Evolutionary conservation across 2,329 filamentous ascomycete species (phyloP).

Genomic region (Cercospora sp.): DNA sequence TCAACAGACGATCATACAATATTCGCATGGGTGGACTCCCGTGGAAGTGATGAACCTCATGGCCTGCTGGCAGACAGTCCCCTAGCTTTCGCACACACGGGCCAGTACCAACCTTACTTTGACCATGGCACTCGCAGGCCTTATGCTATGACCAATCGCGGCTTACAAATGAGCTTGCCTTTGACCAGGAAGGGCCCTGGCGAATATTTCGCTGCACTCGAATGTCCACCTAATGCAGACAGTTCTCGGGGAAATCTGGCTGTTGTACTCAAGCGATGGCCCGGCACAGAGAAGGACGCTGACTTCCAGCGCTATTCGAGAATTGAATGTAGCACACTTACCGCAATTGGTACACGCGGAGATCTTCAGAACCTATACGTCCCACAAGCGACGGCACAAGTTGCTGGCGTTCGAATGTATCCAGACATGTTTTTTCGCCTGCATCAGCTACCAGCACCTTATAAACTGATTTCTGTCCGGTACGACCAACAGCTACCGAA

Average conservation of each 20-base stretch:
- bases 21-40: background rate
- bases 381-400: background rate
- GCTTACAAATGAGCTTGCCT: background rate
- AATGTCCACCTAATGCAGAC: background rate
- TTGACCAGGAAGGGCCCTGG: background rate
- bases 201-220: background rate
- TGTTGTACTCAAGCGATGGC: background rate
- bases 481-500: background rate
- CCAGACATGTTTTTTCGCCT: background rate
- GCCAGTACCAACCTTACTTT: background rate
- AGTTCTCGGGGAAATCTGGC: background rate
- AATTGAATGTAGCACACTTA: background rate
- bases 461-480: background rate
- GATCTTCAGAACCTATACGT: background rate
- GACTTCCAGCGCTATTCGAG: background rate
- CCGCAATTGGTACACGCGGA: background rate
- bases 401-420: background rate
- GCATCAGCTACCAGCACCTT: background rate
- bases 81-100: background rate
- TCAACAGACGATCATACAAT: background rate
- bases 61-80: background rate
- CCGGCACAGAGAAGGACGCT: background rate
- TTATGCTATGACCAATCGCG: background rate
- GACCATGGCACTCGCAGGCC: background rate
- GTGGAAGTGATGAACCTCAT: background rate